A percentile compares a stretch with the other conserved stretches of the same genome.
Evolutionary conservation across 2,329 filamentous ascomycete genomes (phyloP).

Genomic region (Colletotrichum sp.): DNA sequence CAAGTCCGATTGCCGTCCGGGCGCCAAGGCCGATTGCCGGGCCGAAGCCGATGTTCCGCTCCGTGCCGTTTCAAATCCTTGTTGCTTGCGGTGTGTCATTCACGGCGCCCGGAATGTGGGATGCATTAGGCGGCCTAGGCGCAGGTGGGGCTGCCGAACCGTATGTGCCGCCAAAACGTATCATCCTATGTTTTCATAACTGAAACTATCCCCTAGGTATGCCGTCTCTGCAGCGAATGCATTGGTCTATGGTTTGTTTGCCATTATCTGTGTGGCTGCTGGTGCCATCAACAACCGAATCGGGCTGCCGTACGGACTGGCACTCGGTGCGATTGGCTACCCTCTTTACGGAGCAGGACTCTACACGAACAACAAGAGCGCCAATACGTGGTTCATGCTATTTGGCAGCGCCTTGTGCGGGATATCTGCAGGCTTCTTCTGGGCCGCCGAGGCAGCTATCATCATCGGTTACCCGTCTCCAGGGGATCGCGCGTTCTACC

Average conservation of each 20-base stretch:
- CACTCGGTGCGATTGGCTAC: constrained; percentile 1
- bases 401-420: constrained; percentile 62
- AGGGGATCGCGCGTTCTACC: constrained; percentile 2
- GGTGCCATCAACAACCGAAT: constrained; percentile 6
- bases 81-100: constrained; percentile 2
- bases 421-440: constrained; percentile 39
- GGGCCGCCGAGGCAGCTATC: constrained; percentile 41
- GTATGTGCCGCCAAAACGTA: neutral
- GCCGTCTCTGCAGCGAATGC: neutral
- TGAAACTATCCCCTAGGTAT: neutral
- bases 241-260: constrained; percentile 2
- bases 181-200: neutral
- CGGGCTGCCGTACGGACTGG: neutral
- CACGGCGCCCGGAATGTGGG: constrained; percentile 8
- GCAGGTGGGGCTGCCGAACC: constrained; percentile 1
- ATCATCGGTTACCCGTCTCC: constrained; percentile 60
- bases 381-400: constrained; percentile 65
- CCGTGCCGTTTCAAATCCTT: constrained; percentile 5
- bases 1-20: neutral
- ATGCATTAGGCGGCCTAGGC: constrained; percentile 6
- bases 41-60: neutral
- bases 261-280: neutral
- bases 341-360: neutral
- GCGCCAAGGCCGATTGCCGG: neutral
- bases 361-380: neutral